Evolutionary conservation across 176 grass and related monocot species (phyloP).

Genomic region (Aegilops bicornis): DNA sequence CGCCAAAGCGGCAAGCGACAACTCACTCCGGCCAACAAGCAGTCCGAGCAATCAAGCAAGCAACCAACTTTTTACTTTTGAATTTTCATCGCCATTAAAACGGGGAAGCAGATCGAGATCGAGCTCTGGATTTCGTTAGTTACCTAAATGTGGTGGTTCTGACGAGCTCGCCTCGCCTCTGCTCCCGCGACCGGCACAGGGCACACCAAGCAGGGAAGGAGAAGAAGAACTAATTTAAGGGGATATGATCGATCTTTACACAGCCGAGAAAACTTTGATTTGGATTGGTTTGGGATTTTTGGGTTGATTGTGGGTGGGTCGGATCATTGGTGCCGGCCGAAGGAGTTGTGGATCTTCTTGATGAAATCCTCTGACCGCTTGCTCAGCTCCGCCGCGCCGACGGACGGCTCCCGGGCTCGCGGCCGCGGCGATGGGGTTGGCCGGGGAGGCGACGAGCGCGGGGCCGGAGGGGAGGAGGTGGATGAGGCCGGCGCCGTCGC

Average conservation of each 20-base stretch:
- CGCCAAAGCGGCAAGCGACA: slow-evolving; percentile 17
- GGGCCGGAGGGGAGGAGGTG: background rate
- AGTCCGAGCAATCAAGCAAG: slow-evolving; percentile 4
- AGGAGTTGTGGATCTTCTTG: slow-evolving; percentile 71
- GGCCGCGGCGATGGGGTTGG: background rate
- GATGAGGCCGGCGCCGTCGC: background rate
- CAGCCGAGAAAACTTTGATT: background rate
- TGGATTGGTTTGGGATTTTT: background rate
- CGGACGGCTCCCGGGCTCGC: slow-evolving; percentile 35
- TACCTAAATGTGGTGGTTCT: slow-evolving; percentile 29
- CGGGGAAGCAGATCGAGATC: background rate
- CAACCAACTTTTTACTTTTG: background rate
- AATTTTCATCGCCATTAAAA: background rate
- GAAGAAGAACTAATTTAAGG: background rate
- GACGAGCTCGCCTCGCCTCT: slow-evolving; percentile 23
- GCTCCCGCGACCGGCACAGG: slow-evolving; percentile 42
- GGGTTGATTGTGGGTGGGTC: background rate
- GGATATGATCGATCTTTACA: background rate
- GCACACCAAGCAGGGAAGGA: slow-evolving; percentile 19
- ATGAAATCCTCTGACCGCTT: slow-evolving; percentile 84
- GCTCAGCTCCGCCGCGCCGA: slow-evolving; percentile 64
- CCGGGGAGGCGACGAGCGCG: background rate
- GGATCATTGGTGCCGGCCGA: slow-evolving; percentile 26
- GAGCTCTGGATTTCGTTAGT: background rate
- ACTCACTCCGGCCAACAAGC: slow-evolving; percentile 1